phyloP scores from a whole-genome alignment of 169 alveolate genomes.

The Miamiensis avidus region DNA sequence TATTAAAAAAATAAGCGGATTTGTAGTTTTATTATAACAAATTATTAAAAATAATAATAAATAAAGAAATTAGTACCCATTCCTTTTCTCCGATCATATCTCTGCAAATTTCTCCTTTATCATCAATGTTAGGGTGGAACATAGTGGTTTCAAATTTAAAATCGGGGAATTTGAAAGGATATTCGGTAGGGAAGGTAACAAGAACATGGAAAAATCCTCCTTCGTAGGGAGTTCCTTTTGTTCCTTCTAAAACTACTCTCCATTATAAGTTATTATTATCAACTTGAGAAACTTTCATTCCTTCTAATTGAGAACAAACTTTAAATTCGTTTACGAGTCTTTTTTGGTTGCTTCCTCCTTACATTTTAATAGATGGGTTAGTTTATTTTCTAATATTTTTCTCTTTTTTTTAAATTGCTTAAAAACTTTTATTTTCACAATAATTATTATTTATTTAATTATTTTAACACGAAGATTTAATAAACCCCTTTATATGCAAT shows the following conservation, averaged over 20 bases:
- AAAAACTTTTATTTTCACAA: too few relatives aligned
- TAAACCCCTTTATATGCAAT: too few relatives aligned
- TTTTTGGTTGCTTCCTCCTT: background rate
- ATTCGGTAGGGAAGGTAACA: conserved; percentile 94
- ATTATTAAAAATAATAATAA: too few relatives aligned
- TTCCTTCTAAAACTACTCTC: background rate
- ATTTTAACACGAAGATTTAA: too few relatives aligned
- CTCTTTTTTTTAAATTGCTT: too few relatives aligned
- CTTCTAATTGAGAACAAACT: background rate
- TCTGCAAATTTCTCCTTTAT: conserved; percentile 18
- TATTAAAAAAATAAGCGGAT: too few relatives aligned
- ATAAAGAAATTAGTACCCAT: background rate
- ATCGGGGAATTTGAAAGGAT: conserved; percentile 96
- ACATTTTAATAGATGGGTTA: background rate
- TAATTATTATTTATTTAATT: too few relatives aligned
- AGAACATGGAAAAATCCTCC: conserved; percentile 73
- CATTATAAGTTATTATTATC: background rate
- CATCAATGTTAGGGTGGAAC: conserved; percentile 95
- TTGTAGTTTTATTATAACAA: background rate
- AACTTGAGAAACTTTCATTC: background rate
- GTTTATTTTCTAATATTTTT: background rate
- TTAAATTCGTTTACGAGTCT: background rate
- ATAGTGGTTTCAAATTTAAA: conserved; percentile 92
- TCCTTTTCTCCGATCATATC: background rate
- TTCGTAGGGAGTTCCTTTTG: conserved; percentile 41